A percentile compares a stretch with the other conserved stretches of the same genome.
Conservation (phyloP, 352 stramenopile genomes). For the Phytopythium aichiense region DNA sequence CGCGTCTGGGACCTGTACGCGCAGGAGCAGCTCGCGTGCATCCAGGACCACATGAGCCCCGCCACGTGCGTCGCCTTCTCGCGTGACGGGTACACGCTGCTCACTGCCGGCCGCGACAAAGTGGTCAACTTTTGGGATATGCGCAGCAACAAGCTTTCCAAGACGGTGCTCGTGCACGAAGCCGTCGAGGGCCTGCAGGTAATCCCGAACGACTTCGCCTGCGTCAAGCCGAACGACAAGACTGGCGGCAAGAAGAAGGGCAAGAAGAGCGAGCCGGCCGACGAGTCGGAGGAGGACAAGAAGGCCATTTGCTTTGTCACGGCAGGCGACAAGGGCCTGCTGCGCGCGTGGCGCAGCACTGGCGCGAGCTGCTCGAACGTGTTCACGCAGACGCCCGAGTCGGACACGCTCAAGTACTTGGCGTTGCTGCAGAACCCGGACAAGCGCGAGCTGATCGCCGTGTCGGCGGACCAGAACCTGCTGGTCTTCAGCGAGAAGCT, state of each 20-base stretch:
- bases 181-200: conserved; percentile 92
- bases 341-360: conserved; percentile 73
- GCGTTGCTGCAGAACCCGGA: conserved; percentile 47
- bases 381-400: conserved; percentile 45
- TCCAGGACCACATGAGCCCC: conserved; percentile 94
- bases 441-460: conserved; percentile 64
- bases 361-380: conserved; percentile 34
- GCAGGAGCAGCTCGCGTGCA: conserved; percentile 82
- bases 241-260: conserved; percentile 12
- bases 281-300: conserved; percentile 30
- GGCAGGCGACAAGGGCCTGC: conserved; percentile 88
- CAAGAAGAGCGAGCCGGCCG: conserved; percentile 12
- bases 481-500: conserved; percentile 75
- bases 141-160: conserved; percentile 73
- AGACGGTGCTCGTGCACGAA: conserved; percentile 95
- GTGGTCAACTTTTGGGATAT: conserved; percentile 92
- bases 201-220: conserved; percentile 64
- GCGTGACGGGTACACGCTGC: conserved; percentile 75
- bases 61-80: conserved; percentile 93
- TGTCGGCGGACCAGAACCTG: conserved; percentile 87
- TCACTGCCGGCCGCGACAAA: conserved; percentile 91
- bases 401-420: conserved; percentile 43
- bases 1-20: conserved; percentile 85
- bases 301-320: conserved; percentile 89
- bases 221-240: conserved; percentile 23